Percentiles rank a stretch among this genome's conserved stretches.
Evolutionary conservation across 1,284 basidiomycete species (phyloP).

Genomic region (Ganoderma lucidum): DNA sequence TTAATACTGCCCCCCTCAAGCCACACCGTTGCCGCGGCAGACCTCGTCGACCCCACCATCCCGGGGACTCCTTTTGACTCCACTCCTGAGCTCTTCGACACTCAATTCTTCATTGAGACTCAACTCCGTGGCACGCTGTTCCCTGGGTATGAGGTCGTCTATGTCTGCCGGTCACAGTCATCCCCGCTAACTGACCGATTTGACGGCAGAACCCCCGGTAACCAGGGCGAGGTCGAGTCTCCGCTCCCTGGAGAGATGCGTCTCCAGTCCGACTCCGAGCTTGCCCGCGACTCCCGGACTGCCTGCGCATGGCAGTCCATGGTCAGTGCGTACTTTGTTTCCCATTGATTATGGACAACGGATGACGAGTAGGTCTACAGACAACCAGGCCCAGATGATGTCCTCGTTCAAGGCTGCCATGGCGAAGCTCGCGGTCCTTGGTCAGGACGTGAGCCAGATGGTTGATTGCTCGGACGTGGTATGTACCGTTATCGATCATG

Average conservation of each 20-base stretch:
- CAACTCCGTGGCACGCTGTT: conserved; percentile 43
- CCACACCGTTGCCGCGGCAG: conserved; percentile 47
- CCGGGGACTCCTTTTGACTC: conserved; percentile 48
- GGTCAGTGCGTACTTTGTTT: conserved; percentile 29
- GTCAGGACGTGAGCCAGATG: conserved; percentile 33
- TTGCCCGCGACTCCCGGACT: conserved; percentile 41
- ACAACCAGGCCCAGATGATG: conserved; percentile 39
- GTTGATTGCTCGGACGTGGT: conserved; percentile 36
- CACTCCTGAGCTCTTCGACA: conserved; percentile 46
- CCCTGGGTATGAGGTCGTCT: conserved; percentile 36
- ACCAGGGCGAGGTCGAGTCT: conserved; percentile 39
- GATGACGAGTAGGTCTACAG: conserved; percentile 1
- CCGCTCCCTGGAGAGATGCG: conserved; percentile 45
- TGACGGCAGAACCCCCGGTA: conserved; percentile 37
- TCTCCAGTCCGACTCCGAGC: conserved; percentile 43
- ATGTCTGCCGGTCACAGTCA: neutral
- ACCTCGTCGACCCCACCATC: conserved; percentile 36
- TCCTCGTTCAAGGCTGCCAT: conserved; percentile 37
- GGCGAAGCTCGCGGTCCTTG: conserved; percentile 39
- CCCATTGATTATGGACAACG: neutral
- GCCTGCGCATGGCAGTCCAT: conserved; percentile 47
- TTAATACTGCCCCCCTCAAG: neutral
- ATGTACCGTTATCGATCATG: neutral
- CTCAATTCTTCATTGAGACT: conserved; percentile 49
- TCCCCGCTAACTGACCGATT: neutral